phyloP scores from a whole-genome alignment of 768 basidiomycete genomes.

The Hydnomerulius pinastri region DNA sequence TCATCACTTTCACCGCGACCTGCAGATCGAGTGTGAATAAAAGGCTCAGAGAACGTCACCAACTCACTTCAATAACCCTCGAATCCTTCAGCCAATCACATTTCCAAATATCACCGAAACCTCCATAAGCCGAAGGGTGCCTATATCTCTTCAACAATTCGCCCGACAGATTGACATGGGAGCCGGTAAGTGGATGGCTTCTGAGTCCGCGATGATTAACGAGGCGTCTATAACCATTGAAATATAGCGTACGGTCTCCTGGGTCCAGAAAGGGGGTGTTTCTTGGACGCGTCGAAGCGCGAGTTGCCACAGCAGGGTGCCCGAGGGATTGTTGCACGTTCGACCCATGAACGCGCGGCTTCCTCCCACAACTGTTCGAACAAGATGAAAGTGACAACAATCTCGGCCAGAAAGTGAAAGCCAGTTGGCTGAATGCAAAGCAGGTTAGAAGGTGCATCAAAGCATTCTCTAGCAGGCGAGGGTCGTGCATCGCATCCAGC shows the following conservation, averaged over 20 bases:
- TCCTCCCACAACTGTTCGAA: slow-evolving; percentile 10
- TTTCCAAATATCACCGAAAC: no score
- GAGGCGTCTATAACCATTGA: neutral
- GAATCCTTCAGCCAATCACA: no score
- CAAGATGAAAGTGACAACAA: slow-evolving; percentile 17
- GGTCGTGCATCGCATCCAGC: neutral
- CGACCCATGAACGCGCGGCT: no score
- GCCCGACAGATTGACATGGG: slow-evolving; percentile 13
- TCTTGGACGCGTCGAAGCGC: no score
- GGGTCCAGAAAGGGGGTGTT: neutral
- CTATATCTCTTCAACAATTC: slow-evolving; percentile 11
- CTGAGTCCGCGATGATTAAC: neutral
- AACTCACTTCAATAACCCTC: no score
- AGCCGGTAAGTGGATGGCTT: neutral
- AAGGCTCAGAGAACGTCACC: no score
- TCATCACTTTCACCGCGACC: slow-evolving; percentile 30
- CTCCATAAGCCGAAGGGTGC: no score
- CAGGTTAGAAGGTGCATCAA: neutral
- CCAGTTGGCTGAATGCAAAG: slow-evolving; percentile 17
- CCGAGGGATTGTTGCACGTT: no score
- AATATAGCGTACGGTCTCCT: slow-evolving; percentile 7
- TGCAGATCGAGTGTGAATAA: no score
- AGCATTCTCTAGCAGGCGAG: neutral
- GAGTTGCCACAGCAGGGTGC: no score
- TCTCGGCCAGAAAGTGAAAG: slow-evolving; percentile 19